Percentiles rank a stretch among this genome's conserved stretches.
These are phyloP conservation scores for Lotmaria passim DNA, from an alignment of 208 protist genomes.

Conservation along the genomic window DNA sequence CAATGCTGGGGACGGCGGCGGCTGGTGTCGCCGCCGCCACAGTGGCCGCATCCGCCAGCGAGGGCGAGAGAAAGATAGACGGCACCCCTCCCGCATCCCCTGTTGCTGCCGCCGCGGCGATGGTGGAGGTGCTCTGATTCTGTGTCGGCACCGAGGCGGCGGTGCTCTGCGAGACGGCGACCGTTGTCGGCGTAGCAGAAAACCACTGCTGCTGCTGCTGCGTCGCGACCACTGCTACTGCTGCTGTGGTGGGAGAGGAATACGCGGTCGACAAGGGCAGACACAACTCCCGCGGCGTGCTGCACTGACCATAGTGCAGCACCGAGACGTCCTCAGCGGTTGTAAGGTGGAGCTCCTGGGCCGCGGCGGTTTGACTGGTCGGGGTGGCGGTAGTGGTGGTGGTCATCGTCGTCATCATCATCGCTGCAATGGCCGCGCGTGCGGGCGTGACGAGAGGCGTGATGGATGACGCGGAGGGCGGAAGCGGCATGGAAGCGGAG, in stretches of 20 bases:
- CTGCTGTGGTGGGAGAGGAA: background rate
- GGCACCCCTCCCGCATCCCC: background rate
- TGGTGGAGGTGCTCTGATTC: background rate
- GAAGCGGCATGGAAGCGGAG: background rate
- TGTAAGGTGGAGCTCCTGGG: background rate
- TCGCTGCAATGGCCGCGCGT: too few relatives aligned
- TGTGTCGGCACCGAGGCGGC: too few relatives aligned
- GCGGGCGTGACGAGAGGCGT: background rate
- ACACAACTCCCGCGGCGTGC: slow-evolving; percentile 4
- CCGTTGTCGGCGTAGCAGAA: too few relatives aligned
- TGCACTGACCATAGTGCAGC: background rate
- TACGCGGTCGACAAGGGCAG: background rate
- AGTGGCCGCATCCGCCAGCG: background rate
- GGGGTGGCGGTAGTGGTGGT: too few relatives aligned
- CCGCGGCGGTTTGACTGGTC: background rate
- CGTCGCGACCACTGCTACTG: too few relatives aligned
- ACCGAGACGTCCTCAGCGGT: background rate
- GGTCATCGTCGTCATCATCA: too few relatives aligned
- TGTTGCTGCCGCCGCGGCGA: background rate
- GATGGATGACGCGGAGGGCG: background rate
- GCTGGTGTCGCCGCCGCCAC: background rate
- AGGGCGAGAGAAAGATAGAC: slow-evolving; percentile 5
- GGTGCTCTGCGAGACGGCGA: too few relatives aligned
- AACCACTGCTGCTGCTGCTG: too few relatives aligned
- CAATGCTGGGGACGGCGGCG: background rate